A percentile compares a stretch with the other conserved stretches of the same genome.
These are phyloP conservation scores for Gynostemma pentaphyllum DNA, from an alignment of 306 rosid species.

Conservation along the genomic window DNA sequence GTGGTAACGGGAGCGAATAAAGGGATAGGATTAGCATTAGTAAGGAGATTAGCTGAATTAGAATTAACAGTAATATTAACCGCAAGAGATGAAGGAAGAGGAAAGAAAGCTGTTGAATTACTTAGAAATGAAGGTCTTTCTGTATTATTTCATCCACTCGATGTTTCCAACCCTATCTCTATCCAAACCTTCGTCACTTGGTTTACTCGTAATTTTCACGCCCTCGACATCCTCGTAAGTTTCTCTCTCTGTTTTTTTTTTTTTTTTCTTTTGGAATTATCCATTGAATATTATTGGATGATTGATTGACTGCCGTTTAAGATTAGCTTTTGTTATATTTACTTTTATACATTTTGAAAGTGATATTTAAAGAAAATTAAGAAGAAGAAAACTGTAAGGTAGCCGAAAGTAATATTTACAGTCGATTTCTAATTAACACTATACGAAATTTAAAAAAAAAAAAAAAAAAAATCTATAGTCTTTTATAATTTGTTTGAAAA, in stretches of 20 bases:
- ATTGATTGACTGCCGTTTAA: too few relatives aligned
- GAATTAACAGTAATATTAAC: slow-evolving; percentile 64
- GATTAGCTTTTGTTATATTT: too few relatives aligned
- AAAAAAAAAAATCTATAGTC: too few relatives aligned
- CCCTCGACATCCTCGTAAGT: slow-evolving; percentile 71
- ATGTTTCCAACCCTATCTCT: slow-evolving; percentile 59
- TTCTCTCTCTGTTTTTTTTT: not conserved
- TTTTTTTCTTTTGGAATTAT: not conserved
- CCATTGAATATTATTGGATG: too few relatives aligned
- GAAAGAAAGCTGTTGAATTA: slow-evolving; percentile 33
- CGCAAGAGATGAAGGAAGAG: slow-evolving; percentile 48
- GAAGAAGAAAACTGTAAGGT: too few relatives aligned
- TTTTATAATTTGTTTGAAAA: too few relatives aligned
- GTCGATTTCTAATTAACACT: too few relatives aligned
- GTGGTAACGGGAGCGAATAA: slow-evolving; percentile 84
- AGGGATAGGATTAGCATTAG: slow-evolving; percentile 77
- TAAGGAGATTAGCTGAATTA: slow-evolving; percentile 45
- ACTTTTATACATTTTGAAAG: too few relatives aligned
- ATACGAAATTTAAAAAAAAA: too few relatives aligned
- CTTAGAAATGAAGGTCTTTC: slow-evolving; percentile 33
- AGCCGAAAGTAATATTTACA: too few relatives aligned
- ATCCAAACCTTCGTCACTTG: slow-evolving; percentile 37
- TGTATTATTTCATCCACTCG: slow-evolving; percentile 40
- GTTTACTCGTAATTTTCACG: slow-evolving; percentile 33
- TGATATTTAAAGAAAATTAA: too few relatives aligned